Conservation (phyloP, 371 early-diverging fungal genomes). For the Gilbertella persicaria region DNA sequence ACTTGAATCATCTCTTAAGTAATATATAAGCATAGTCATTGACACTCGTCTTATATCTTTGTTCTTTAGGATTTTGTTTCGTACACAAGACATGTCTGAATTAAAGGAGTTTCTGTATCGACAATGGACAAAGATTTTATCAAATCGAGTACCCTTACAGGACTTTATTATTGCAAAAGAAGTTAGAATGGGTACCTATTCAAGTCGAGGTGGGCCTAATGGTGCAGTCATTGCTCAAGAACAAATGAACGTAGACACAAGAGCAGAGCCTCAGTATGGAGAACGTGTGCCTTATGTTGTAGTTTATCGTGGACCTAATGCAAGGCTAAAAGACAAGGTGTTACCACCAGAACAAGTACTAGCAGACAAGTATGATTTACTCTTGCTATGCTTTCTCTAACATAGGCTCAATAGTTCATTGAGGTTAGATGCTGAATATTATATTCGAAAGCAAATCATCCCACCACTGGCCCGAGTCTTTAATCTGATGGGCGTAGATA, state of each 20-base stretch:
- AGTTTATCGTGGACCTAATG: conserved; percentile 64
- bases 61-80: conserved; percentile 68
- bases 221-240: conserved; percentile 74
- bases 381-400: too few species aligned
- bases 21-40: too few species aligned
- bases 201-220: conserved; percentile 58
- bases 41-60: too few species aligned
- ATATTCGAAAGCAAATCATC: conserved; percentile 84
- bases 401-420: conserved; percentile 42
- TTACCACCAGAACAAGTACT: conserved; percentile 70
- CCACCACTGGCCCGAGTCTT: conserved; percentile 80
- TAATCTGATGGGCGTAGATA: conserved; percentile 74
- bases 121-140: conserved; percentile 73
- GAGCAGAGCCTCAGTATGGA: conserved; percentile 81
- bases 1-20: conserved; percentile 76
- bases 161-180: conserved; percentile 89
- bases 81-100: conserved; percentile 76
- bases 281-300: conserved; percentile 91
- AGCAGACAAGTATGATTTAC: conserved; percentile 40
- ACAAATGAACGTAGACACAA: conserved; percentile 66
- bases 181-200: conserved; percentile 68
- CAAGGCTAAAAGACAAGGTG: conserved; percentile 71
- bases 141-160: conserved; percentile 63
- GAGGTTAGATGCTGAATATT: conserved; percentile 75
- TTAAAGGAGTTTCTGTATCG: conserved; percentile 71